phyloP scores from a whole-genome alignment of 768 basidiomycete genomes.

The Tricholomella constricta region DNA sequence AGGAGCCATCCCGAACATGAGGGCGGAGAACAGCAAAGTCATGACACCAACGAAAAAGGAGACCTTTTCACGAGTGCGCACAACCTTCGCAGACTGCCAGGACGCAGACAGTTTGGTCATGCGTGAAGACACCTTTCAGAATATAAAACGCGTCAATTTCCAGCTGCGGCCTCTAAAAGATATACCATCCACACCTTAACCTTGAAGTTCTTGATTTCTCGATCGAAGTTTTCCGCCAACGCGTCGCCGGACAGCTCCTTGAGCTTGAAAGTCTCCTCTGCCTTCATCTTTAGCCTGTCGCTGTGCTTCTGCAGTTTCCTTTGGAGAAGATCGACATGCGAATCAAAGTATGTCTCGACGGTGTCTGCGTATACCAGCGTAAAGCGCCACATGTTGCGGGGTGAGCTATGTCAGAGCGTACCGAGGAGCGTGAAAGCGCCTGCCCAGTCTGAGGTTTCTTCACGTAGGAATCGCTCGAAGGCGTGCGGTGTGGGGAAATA shows the following conservation, averaged over 20 bases:
- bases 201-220: conserved; percentile 85
- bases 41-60: conserved; percentile 96
- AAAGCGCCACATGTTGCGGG: conserved; percentile 25
- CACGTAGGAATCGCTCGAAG: conserved; percentile 74
- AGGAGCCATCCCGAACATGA: conserved; percentile 87
- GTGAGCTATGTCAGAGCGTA: conserved; percentile 33
- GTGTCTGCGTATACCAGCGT: conserved; percentile 61
- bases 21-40: conserved; percentile 79
- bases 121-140: conserved; percentile 69
- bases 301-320: conserved; percentile 86
- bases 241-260: conserved; percentile 63
- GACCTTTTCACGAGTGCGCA: conserved; percentile 79
- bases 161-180: not conserved
- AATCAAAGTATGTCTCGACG: conserved; percentile 94
- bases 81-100: conserved; percentile 93
- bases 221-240: conserved; percentile 77
- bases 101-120: conserved; percentile 76
- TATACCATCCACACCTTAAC: conserved; percentile 57
- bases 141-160: conserved; percentile 7
- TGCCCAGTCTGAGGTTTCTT: conserved; percentile 76
- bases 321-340: conserved; percentile 80
- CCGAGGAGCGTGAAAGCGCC: conserved; percentile 87
- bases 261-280: conserved; percentile 80
- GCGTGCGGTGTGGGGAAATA: conserved; percentile 58
- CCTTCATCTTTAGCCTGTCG: conserved; percentile 78